A percentile compares a stretch with the other conserved stretches of the same genome.
phyloP scores from a whole-genome alignment of 2,329 filamentous ascomycete species.

The Monilinia vaccinii-corymbosi region DNA sequence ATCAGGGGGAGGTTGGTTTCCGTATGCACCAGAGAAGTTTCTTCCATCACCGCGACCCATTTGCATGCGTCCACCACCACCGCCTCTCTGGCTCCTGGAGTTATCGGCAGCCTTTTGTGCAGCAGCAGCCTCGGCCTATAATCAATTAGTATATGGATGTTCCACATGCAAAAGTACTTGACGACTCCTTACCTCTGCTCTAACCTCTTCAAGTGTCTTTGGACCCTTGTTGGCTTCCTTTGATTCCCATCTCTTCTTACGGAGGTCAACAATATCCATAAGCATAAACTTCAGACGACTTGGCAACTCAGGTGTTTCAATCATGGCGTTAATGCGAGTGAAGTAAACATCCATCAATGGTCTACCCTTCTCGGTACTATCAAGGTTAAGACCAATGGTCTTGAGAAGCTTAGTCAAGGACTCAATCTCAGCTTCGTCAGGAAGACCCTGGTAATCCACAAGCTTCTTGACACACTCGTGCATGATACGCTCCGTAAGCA shows the following conservation, averaged over 20 bases:
- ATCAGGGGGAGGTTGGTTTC: slow-evolving; percentile 61
- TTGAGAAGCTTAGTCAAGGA: slow-evolving; percentile 86
- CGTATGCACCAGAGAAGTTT: slow-evolving; percentile 66
- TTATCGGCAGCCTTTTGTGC: slow-evolving; percentile 74
- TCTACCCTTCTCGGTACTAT: slow-evolving; percentile 71
- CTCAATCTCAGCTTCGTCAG: slow-evolving; percentile 94
- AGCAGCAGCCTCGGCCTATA: slow-evolving; percentile 59
- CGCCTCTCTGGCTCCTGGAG: slow-evolving; percentile 50
- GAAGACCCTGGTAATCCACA: slow-evolving; percentile 86
- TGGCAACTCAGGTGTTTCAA: slow-evolving; percentile 68
- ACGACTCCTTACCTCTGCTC: slow-evolving; percentile 54
- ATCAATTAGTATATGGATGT: slow-evolving; percentile 22
- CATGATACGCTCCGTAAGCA: slow-evolving; percentile 99
- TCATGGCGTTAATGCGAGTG: slow-evolving; percentile 71
- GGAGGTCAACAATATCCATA: slow-evolving; percentile 84
- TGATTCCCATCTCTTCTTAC: slow-evolving; percentile 67
- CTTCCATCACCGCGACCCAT: slow-evolving; percentile 81
- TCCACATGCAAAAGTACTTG: not conserved
- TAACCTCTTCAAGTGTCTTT: slow-evolving; percentile 91
- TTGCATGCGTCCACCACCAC: slow-evolving; percentile 57
- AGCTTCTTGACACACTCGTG: slow-evolving; percentile 97
- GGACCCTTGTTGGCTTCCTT: slow-evolving; percentile 92
- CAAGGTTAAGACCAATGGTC: slow-evolving; percentile 84
- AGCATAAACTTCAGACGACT: slow-evolving; percentile 95
- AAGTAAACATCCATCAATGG: slow-evolving; percentile 93